Evolutionary conservation across 352 stramenopile species (phyloP), one percentile per base, ranked within the genome.

Genomic region (Globisporangium camurandrum): DNA sequence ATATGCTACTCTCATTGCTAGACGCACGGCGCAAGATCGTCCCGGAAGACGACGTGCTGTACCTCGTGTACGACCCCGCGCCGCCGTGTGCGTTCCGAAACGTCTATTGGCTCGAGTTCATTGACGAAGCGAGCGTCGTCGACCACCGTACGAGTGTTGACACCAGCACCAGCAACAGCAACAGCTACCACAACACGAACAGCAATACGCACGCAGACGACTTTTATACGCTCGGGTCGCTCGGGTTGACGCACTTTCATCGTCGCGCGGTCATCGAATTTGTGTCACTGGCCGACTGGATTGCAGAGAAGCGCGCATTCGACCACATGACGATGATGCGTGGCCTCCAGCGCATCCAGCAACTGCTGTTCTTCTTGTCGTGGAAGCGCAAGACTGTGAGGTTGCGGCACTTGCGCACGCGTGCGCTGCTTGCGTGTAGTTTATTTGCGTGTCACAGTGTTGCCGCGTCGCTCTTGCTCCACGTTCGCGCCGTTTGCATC

Each of bases 341-440:
- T 4, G 71, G 74, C 0, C 49, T 88, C 2, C 54, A 78, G 44
- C 75, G 71, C 54, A 78, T 88, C 17, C 71, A 88, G 51, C 67
- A 71, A 19, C 73, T 88, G 52, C 57, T 88, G 17, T 88, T 86
- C 50, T 88, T 86, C 49, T 75, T 84, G 39, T 84, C 69, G 7
- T 88, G 76, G 76, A 86, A 85, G 30, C 65, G 63, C 19, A 79
- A 72, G 43, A 58, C 70, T 23, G 60, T 81, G n/a, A 56, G 64
- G 12, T 56, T 67, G 42, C 70, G 69, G 31, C 59, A 76, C 28
- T 52, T 50, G 28, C 67, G 74, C 3, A 53, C 78, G 31, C 59
- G 54, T 17, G 64, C 71, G 17, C 46, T 52, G 26, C 47, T 87
- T 0, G 64, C 58, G 3, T 80, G 57, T 31, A 79, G 62, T 41